Evolutionary conservation across 179 eudicot species (phyloP).

Genomic region (Drosera spatulata): DNA sequence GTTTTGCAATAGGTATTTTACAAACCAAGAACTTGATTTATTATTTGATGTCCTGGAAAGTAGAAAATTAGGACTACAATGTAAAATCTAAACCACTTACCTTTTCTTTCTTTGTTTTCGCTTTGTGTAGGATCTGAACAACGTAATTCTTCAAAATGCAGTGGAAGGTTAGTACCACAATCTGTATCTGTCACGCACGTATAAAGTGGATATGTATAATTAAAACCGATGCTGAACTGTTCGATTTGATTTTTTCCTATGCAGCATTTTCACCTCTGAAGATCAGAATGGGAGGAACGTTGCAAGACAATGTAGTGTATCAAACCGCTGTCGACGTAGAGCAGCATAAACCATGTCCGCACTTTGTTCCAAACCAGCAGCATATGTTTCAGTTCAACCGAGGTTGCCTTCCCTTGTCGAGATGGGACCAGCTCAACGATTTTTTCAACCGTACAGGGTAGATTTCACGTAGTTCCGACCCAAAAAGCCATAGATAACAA

Average conservation of each 20-base stretch:
- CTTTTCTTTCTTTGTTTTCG: not conserved
- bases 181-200: not conserved
- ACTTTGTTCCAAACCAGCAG: slow-evolving; percentile 32
- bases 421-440: slow-evolving; percentile 74
- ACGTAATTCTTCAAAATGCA: slow-evolving; percentile 48
- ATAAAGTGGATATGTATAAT: not conserved
- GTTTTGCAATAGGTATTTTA: too few relatives aligned
- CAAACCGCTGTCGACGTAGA: slow-evolving; percentile 23
- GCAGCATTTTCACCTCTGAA: slow-evolving; percentile 43
- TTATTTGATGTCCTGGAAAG: too few relatives aligned
- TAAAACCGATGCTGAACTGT: not conserved
- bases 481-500: not conserved
- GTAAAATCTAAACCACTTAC: not conserved
- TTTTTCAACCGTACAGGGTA: slow-evolving; percentile 65
- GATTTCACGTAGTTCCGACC: not conserved
- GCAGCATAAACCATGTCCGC: slow-evolving; percentile 29
- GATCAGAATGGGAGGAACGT: slow-evolving; percentile 67
- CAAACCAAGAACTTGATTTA: too few relatives aligned
- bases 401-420: slow-evolving; percentile 59
- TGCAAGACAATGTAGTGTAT: slow-evolving; percentile 9
- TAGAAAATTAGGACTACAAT: too few relatives aligned
- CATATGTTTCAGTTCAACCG: slow-evolving; percentile 39
- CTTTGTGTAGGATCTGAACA: slow-evolving; percentile 52
- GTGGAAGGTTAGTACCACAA: slow-evolving; percentile 41
- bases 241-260: not conserved